Percentiles rank a stretch among this genome's conserved stretches.
Conservation (phyloP, 139 green algal genomes). For the Ettlia oleoabundans region DNA sequence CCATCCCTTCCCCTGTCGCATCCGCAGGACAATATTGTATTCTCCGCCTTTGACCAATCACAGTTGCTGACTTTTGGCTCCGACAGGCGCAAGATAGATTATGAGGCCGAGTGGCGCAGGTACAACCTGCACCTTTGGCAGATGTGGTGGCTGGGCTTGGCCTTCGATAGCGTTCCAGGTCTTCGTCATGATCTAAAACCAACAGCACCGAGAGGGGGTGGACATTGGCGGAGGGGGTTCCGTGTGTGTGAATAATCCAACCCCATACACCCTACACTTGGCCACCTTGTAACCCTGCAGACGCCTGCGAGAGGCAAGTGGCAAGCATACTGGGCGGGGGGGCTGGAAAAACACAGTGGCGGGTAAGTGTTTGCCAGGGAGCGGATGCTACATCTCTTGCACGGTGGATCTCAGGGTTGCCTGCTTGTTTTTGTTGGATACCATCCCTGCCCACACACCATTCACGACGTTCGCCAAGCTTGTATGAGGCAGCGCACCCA, state of each 20-base stretch:
- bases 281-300: too few relatives aligned
- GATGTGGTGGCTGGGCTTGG: too few relatives aligned
- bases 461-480: not conserved
- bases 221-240: too few relatives aligned
- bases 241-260: too few relatives aligned
- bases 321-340: not conserved
- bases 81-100: slow-evolving; percentile 40
- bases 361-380: not conserved
- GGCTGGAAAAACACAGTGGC: not conserved
- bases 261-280: too few relatives aligned
- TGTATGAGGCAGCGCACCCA: not conserved
- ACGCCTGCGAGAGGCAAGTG: not conserved
- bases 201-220: too few relatives aligned
- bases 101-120: slow-evolving; percentile 31
- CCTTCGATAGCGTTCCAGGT: too few relatives aligned
- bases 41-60: slow-evolving; percentile 7
- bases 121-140: too few relatives aligned
- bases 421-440: not conserved
- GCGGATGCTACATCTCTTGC: not conserved
- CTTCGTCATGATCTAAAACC: too few relatives aligned
- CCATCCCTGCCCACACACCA: not conserved
- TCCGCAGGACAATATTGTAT: slow-evolving; percentile 24
- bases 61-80: slow-evolving; percentile 43
- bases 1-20: not conserved
- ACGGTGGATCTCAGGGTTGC: too few relatives aligned